Evolutionary conservation across 495 filamentous ascomycete genomes (phyloP).

Genomic region (Neurospora sp.): DNA sequence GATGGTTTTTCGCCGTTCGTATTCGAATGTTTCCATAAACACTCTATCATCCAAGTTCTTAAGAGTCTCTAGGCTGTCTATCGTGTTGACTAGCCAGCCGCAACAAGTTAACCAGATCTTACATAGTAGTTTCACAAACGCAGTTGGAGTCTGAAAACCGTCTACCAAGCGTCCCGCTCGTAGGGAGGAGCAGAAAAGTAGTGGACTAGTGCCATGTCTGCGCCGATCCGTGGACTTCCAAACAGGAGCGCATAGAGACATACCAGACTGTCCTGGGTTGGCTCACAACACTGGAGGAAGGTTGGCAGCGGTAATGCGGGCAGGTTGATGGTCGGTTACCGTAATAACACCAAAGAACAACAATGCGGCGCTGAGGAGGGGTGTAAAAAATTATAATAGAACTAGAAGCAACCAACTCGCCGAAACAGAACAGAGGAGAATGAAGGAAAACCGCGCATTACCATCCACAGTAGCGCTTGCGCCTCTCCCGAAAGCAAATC

Average conservation of each 20-base stretch:
- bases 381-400: not conserved
- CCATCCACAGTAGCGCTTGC: not conserved
- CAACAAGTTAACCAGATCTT: not conserved
- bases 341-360: not conserved
- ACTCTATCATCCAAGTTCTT: not conserved
- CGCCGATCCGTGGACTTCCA: not conserved
- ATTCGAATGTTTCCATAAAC: not conserved
- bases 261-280: not conserved
- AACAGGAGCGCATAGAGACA: not conserved
- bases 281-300: not conserved
- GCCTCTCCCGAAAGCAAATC: not conserved
- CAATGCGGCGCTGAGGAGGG: not conserved
- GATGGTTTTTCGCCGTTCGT: not conserved
- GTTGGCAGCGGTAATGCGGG: not conserved
- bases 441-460: slow-evolving; percentile 1
- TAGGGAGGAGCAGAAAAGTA: not conserved
- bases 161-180: not conserved
- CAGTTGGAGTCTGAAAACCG: not conserved
- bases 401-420: not conserved
- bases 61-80: not conserved
- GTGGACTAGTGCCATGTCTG: not conserved
- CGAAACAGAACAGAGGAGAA: not conserved
- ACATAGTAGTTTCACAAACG: not conserved
- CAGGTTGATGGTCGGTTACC: not conserved
- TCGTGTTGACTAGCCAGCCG: not conserved